phyloP scores from a whole-genome alignment of 345 rosid species.

The Gossypium arboreum region DNA sequence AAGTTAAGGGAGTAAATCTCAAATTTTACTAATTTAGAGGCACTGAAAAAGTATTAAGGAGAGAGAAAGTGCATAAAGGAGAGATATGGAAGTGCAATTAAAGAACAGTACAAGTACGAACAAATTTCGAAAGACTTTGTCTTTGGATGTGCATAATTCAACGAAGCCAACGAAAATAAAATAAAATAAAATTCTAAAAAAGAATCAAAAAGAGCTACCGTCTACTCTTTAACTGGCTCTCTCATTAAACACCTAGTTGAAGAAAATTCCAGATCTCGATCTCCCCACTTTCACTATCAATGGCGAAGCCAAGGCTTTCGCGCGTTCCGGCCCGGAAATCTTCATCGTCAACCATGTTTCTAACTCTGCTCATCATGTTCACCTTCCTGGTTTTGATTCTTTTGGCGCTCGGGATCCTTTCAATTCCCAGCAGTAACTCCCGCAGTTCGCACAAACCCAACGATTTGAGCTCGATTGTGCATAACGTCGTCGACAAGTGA shows the following conservation, averaged over 20 bases:
- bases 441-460: constrained; percentile 46
- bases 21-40: not conserved
- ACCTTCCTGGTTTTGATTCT: constrained; percentile 65
- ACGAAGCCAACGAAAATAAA: not conserved
- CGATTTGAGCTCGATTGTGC: constrained; percentile 73
- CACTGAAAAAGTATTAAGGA: not conserved
- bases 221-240: not conserved
- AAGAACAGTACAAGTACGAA: not conserved
- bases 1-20: not conserved
- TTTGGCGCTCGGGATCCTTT: constrained; percentile 67
- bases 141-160: not conserved
- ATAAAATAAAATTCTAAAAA: not conserved
- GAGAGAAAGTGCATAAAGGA: not conserved
- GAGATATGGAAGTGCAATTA: not conserved
- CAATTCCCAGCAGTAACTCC: constrained; percentile 56
- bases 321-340: constrained; percentile 57
- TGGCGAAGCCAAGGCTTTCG: constrained; percentile 60
- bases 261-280: constrained; percentile 12
- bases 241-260: not conserved
- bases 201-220: not conserved
- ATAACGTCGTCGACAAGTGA: constrained; percentile 38
- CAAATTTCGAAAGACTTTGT: not conserved
- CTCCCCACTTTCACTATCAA: constrained; percentile 15
- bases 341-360: constrained; percentile 48
- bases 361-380: constrained; percentile 48